Percentiles rank a stretch among this genome's conserved stretches.
These are phyloP conservation scores for Acaromyces ingoldii DNA, from an alignment of 1,284 basidiomycete species.

Conservation along the genomic window DNA sequence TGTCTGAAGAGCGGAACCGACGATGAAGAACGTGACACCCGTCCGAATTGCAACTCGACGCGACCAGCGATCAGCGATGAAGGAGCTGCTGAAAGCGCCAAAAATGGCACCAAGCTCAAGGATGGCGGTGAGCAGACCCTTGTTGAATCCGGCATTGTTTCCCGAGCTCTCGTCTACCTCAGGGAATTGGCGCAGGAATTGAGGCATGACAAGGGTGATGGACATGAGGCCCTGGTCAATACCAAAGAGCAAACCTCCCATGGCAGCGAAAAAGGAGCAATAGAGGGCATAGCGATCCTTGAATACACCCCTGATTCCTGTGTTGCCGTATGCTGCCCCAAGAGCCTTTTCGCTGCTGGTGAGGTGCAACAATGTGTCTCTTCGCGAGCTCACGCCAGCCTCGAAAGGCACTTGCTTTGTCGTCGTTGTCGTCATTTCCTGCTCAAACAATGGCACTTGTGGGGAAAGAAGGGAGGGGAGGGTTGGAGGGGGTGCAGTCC, in stretches of 20 bases:
- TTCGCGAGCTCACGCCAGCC: too few relatives aligned
- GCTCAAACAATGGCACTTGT: too few relatives aligned
- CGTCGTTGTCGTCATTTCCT: too few relatives aligned
- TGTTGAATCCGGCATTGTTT: constrained; percentile 31
- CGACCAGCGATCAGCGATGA: constrained; percentile 33
- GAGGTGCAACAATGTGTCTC: too few relatives aligned
- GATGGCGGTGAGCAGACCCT: constrained; percentile 59
- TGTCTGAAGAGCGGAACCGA: constrained; percentile 51
- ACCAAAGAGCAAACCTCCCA: background rate
- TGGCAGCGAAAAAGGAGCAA: background rate
- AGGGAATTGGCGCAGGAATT: constrained; percentile 46
- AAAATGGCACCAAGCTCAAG: constrained; percentile 68
- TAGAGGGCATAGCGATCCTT: background rate
- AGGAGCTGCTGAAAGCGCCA: constrained; percentile 64
- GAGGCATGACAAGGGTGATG: constrained; percentile 41
- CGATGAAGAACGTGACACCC: constrained; percentile 56
- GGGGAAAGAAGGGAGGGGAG: too few relatives aligned
- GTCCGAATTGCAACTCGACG: constrained; percentile 48
- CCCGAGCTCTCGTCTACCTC: constrained; percentile 64
- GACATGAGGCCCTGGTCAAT: constrained; percentile 41
- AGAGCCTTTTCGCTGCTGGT: too few relatives aligned
- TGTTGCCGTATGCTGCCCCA: too few relatives aligned
- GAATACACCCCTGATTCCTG: too few relatives aligned
- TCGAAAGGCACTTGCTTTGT: too few relatives aligned
- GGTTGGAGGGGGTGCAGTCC: too few relatives aligned